A percentile compares a stretch with the other conserved stretches of the same genome.
These are phyloP conservation scores for Fraxinus baroniana DNA, from an alignment of 305 asterid genomes.

Conservation along the genomic window DNA sequence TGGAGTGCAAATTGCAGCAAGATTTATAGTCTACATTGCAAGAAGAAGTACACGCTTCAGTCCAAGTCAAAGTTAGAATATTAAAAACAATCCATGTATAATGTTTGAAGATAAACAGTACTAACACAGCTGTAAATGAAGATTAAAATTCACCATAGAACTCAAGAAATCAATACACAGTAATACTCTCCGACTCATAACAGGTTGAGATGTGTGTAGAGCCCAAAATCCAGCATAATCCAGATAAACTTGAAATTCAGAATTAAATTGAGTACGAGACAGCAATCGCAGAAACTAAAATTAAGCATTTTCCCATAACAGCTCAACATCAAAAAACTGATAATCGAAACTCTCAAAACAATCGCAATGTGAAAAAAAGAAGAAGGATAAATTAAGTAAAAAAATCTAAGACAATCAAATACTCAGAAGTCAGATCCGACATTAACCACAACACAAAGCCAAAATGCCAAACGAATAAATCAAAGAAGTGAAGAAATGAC, in stretches of 20 bases:
- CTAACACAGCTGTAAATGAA: background rate
- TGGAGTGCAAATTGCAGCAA: slow-evolving; percentile 97
- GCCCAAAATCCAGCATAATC: slow-evolving; percentile 16
- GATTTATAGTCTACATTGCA: slow-evolving; percentile 70
- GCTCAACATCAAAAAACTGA: background rate
- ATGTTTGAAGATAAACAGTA: background rate
- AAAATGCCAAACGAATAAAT: slow-evolving; percentile 9
- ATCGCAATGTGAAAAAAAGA: background rate
- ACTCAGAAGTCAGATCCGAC: slow-evolving; percentile 37
- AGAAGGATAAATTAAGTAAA: background rate
- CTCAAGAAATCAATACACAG: background rate
- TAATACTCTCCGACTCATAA: background rate
- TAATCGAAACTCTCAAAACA: slow-evolving; percentile 5
- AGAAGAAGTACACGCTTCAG: slow-evolving; percentile 20
- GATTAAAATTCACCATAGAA: background rate
- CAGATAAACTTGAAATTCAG: slow-evolving; percentile 21
- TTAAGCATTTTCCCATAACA: background rate
- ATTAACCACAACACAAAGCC: background rate
- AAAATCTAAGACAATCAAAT: background rate
- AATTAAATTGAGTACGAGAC: slow-evolving; percentile 19
- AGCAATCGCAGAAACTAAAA: background rate
- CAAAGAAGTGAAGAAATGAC: slow-evolving; percentile 15
- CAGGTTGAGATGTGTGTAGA: slow-evolving; percentile 15
- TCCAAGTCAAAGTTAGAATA: slow-evolving; percentile 22
- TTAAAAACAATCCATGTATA: background rate